phyloP scores from a whole-genome alignment of 2,329 filamentous ascomycete species.

The Metarhizium robertsii region DNA sequence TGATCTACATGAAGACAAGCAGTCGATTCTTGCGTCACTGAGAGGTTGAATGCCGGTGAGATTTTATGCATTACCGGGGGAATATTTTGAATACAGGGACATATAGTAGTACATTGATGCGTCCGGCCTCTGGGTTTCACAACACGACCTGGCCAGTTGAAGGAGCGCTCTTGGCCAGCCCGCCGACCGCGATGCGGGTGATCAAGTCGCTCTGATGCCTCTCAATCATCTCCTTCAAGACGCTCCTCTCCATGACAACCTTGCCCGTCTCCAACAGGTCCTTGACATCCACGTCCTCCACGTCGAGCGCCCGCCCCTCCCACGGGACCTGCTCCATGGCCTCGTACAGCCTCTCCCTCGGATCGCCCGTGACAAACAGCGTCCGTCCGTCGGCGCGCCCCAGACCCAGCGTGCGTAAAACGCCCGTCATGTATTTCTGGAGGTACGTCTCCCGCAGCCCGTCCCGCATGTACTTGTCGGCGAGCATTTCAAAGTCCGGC shows the following conservation, averaged over 20 bases:
- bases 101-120: neutral
- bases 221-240: conserved; percentile 65
- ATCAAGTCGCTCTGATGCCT: conserved; percentile 61
- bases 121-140: neutral
- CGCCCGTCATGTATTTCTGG: conserved; percentile 52
- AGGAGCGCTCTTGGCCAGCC: conserved; percentile 24
- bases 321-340: conserved; percentile 55
- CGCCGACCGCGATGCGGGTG: conserved; percentile 35
- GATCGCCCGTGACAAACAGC: conserved; percentile 60
- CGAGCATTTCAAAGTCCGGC: conserved; percentile 36
- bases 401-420: conserved; percentile 64
- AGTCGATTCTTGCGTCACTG: too few relatives aligned
- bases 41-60: neutral
- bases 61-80: neutral
- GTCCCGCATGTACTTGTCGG: conserved; percentile 32
- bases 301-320: conserved; percentile 60
- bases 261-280: conserved; percentile 78
- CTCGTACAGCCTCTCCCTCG: conserved; percentile 53
- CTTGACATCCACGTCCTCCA: conserved; percentile 89
- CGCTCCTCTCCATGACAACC: conserved; percentile 76
- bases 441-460: conserved; percentile 47
- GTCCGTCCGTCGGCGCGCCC: conserved; percentile 59
- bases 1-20: too few relatives aligned
- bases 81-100: neutral
- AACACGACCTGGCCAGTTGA: conserved; percentile 17